Conservation (phyloP, 441 rosid genomes). For the Arabidopsis lyrata region DNA sequence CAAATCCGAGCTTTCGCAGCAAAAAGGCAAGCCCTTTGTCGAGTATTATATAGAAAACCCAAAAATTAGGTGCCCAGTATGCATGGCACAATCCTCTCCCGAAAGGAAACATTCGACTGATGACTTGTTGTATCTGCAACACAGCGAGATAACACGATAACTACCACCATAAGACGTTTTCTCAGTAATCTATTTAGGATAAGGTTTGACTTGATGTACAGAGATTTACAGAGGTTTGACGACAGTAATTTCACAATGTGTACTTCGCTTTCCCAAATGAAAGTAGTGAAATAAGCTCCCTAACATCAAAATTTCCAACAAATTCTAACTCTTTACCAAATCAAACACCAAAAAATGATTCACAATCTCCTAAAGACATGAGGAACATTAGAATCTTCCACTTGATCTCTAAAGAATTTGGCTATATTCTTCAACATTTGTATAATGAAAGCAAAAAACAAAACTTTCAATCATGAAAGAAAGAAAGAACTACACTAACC, state of each 20-base stretch:
- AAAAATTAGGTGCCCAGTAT: slow-evolving; percentile 96
- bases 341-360: not conserved
- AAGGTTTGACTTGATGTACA: slow-evolving; percentile 5
- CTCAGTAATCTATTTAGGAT: not conserved
- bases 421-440: not conserved
- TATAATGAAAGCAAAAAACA: not conserved
- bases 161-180: not conserved
- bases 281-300: not conserved
- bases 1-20: slow-evolving; percentile 64
- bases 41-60: slow-evolving; percentile 85
- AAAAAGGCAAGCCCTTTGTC: slow-evolving; percentile 75
- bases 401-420: not conserved
- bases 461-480: not conserved
- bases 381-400: not conserved
- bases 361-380: not conserved
- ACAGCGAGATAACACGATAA: slow-evolving; percentile 9
- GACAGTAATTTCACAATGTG: not conserved
- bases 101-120: slow-evolving; percentile 89
- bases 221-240: not conserved
- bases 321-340: not conserved
- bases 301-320: not conserved
- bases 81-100: slow-evolving; percentile 99
- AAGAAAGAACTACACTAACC: slow-evolving; percentile 49
- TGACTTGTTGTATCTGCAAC: slow-evolving; percentile 85
- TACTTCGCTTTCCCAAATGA: not conserved